Evolutionary conservation across 345 rosid genomes (phyloP).

Genomic region (Populus pruinosa): DNA sequence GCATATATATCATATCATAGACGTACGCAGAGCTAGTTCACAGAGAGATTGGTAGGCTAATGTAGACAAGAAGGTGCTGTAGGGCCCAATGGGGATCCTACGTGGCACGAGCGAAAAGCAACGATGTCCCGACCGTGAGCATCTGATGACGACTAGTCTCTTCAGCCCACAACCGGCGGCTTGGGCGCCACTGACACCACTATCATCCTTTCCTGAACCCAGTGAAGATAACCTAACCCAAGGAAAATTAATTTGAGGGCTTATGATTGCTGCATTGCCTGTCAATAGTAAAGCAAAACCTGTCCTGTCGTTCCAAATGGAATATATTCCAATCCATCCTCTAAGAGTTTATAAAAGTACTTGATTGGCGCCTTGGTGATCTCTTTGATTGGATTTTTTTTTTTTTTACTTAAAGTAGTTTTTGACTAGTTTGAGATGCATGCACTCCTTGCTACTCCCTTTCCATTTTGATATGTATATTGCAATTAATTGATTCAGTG

Average conservation of each 20-base stretch:
- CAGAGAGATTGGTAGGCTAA: neutral
- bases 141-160: conserved; percentile 27
- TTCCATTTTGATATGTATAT: too few species aligned
- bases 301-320: neutral
- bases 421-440: neutral
- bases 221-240: neutral
- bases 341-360: neutral
- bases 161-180: conserved; percentile 23
- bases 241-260: neutral
- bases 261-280: neutral
- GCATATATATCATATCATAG: neutral
- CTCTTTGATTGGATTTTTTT: neutral
- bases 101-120: conserved; percentile 23
- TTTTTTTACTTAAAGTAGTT: neutral
- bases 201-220: neutral
- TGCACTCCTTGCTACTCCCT: neutral
- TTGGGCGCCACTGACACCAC: conserved; percentile 13
- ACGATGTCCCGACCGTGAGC: conserved; percentile 15
- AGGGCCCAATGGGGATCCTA: conserved; percentile 17
- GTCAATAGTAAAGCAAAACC: neutral
- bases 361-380: neutral
- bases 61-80: neutral
- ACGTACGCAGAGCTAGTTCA: neutral
- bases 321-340: neutral
- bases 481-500: neutral